Evolutionary conservation across 2,329 filamentous ascomycete species (phyloP).

Genomic region (Westerdykella ornata): DNA sequence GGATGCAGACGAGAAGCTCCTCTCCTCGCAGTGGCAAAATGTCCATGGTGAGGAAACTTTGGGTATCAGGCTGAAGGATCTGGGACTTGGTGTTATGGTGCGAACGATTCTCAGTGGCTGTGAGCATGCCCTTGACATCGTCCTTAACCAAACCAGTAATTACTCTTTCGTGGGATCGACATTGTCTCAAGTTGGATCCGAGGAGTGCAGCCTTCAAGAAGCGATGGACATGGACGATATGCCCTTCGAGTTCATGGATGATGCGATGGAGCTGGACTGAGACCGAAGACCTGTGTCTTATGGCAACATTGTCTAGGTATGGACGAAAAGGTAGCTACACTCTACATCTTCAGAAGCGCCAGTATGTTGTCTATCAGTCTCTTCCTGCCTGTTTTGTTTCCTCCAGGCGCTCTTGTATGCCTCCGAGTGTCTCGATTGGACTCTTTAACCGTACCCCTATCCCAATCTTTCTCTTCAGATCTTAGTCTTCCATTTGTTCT

Average conservation of each 20-base stretch:
- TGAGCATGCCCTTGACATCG: constrained; percentile 48
- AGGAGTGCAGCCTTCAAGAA: background rate
- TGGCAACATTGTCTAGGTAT: too few relatives aligned
- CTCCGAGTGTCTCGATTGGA: constrained; percentile 13
- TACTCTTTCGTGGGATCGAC: too few relatives aligned
- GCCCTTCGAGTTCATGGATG: constrained; percentile 31
- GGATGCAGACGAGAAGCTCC: constrained; percentile 49
- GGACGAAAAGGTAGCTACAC: too few relatives aligned
- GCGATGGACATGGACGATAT: constrained; percentile 17
- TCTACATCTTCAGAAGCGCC: too few relatives aligned
- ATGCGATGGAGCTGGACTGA: constrained; percentile 34
- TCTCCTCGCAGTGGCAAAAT: constrained; percentile 2
- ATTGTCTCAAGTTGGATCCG: background rate
- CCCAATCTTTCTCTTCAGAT: constrained; percentile 18
- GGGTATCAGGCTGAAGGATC: constrained; percentile 48
- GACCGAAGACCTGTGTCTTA: background rate
- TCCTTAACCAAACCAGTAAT: constrained; percentile 21
- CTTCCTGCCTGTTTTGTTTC: background rate
- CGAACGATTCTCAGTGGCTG: constrained; percentile 52
- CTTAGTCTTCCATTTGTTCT: constrained; percentile 12
- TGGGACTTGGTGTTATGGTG: constrained; percentile 57
- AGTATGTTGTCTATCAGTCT: background rate
- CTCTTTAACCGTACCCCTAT: constrained; percentile 15
- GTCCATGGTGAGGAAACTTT: constrained; percentile 12
- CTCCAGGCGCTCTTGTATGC: constrained; percentile 18